Conservation (phyloP, 352 stramenopile species). For the Globisporangium spiculum region DNA sequence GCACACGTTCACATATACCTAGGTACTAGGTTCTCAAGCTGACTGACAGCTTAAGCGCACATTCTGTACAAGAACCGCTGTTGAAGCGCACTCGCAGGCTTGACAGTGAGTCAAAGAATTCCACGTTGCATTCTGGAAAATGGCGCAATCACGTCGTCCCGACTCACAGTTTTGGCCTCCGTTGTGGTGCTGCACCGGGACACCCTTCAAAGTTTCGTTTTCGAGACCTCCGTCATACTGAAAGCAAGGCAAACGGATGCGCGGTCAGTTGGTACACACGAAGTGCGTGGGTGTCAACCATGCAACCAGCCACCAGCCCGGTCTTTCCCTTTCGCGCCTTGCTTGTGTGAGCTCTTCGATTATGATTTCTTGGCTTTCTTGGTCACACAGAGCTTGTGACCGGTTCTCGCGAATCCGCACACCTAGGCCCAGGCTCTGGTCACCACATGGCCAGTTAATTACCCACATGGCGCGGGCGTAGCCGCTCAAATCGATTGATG, state of each 20-base stretch:
- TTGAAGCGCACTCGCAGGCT: no score
- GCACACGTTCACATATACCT: not conserved
- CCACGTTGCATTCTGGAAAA: not conserved
- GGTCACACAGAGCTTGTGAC: not conserved
- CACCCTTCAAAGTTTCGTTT: not conserved
- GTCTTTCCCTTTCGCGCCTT: not conserved
- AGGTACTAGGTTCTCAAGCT: not conserved
- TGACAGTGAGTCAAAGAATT: not conserved
- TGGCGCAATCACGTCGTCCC: not conserved
- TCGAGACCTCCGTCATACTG: not conserved
- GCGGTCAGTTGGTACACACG: not conserved
- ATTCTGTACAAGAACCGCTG: no score
- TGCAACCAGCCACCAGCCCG: not conserved
- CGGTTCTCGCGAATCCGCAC: not conserved
- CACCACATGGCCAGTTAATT: not conserved
- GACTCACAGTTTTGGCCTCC: not conserved
- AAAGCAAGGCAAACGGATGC: conserved; percentile 5
- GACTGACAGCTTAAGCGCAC: not conserved
- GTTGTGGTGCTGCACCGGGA: not conserved
- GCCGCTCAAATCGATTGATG: not conserved
- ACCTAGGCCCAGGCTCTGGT: not conserved
- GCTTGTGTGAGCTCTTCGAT: conserved; percentile 3
- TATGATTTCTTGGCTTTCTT: not conserved
- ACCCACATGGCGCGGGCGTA: conserved; percentile 1
- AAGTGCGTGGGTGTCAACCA: not conserved